Evolutionary conservation across 495 filamentous ascomycete species (phyloP).

Genomic region (Aspergillus baeticus): DNA sequence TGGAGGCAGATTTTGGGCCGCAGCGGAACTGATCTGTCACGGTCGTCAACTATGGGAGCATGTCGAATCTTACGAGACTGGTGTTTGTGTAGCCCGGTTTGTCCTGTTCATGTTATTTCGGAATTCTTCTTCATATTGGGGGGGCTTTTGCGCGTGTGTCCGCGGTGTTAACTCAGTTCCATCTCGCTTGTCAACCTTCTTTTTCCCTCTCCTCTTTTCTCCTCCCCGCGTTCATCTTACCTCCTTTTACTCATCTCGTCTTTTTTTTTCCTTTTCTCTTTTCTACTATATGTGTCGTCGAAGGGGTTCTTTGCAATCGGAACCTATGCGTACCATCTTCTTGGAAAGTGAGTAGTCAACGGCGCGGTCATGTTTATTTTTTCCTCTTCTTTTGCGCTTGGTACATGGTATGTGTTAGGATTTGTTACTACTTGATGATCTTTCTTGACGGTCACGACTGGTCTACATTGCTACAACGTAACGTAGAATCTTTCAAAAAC

Average conservation of each 20-base stretch:
- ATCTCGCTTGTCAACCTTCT: conserved; percentile 11
- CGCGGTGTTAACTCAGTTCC: conserved; percentile 24
- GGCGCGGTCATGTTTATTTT: conserved; percentile 20
- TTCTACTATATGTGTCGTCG: conserved; percentile 13
- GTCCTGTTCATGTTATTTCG: conserved; percentile 39
- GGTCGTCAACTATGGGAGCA: conserved; percentile 27
- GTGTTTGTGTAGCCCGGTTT: conserved; percentile 42
- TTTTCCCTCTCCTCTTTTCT: conserved; percentile 21
- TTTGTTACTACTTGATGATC: conserved; percentile 18
- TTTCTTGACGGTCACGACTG: conserved; percentile 3
- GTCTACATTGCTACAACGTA: neutral
- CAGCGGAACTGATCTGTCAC: conserved; percentile 46
- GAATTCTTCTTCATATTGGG: conserved; percentile 35
- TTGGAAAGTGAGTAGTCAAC: conserved; percentile 28
- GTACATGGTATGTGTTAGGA: conserved; percentile 21
- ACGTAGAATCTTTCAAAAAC: neutral
- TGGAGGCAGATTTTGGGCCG: conserved; percentile 63
- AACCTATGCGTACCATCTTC: conserved; percentile 13
- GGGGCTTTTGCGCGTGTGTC: conserved; percentile 26
- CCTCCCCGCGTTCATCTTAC: conserved; percentile 17
- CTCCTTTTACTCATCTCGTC: conserved; percentile 17
- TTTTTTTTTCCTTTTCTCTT: conserved; percentile 16
- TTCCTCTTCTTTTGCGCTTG: conserved; percentile 12
- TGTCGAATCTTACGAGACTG: conserved; percentile 41
- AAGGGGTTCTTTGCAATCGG: neutral